Evolutionary conservation across 1,284 basidiomycete species (phyloP).

Genomic region (Cutaneotrichosporon spelunceum): DNA sequence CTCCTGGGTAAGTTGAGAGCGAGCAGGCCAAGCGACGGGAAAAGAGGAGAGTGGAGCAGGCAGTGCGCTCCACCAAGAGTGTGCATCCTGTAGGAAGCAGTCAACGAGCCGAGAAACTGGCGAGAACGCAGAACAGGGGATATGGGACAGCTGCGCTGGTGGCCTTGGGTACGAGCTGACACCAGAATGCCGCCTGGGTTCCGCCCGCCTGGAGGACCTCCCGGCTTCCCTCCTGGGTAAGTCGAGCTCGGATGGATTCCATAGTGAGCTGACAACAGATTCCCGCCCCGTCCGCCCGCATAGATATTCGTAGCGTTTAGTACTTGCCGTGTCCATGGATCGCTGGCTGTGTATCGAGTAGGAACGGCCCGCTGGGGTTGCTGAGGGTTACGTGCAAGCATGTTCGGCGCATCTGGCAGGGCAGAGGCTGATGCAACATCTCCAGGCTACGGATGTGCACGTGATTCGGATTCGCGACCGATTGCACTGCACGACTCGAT

Average conservation of each 20-base stretch:
- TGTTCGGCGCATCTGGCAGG: neutral
- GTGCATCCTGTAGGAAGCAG: neutral
- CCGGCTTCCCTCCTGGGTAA: constrained; percentile 65
- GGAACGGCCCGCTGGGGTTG: neutral
- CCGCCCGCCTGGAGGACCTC: constrained; percentile 63
- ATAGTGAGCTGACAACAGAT: constrained; percentile 12
- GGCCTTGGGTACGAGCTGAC: neutral
- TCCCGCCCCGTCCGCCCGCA: constrained; percentile 25
- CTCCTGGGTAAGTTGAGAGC: constrained; percentile 22
- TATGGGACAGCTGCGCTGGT: neutral
- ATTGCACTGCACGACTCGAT: too few relatives aligned
- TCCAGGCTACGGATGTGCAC: too few relatives aligned
- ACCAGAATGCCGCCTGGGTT: constrained; percentile 66
- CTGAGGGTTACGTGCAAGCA: neutral
- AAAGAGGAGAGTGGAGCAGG: neutral
- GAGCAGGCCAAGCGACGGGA: neutral
- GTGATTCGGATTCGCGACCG: too few relatives aligned
- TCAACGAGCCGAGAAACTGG: neutral
- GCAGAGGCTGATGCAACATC: too few relatives aligned
- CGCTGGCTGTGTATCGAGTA: constrained; percentile 6
- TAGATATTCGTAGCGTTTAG: constrained; percentile 13
- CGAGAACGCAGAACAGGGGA: neutral
- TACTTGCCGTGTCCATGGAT: constrained; percentile 15
- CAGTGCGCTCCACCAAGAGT: neutral
- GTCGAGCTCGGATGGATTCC: constrained; percentile 32